Evolutionary conservation across 768 basidiomycete species (phyloP).

Genomic region (Naganishia randhawae): DNA sequence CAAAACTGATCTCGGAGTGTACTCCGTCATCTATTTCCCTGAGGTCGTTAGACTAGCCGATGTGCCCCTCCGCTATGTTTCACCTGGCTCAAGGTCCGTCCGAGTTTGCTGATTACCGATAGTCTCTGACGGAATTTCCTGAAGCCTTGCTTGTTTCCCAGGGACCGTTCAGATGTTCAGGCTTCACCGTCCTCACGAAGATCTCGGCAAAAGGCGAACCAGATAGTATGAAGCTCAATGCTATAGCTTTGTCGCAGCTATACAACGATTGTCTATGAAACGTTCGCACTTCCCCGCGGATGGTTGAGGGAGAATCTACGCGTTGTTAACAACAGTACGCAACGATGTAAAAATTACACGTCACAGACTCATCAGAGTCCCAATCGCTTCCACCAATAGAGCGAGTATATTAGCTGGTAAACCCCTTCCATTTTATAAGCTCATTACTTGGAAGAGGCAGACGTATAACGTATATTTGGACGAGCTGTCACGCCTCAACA

Average conservation of each 20-base stretch:
- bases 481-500: too few relatives aligned
- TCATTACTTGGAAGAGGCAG: too few relatives aligned
- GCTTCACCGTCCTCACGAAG: background rate
- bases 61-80: background rate
- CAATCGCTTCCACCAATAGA: too few relatives aligned
- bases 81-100: background rate
- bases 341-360: too few relatives aligned
- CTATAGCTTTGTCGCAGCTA: too few relatives aligned
- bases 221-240: background rate
- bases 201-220: background rate
- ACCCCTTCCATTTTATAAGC: too few relatives aligned
- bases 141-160: background rate
- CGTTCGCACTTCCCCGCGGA: background rate
- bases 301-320: constrained; percentile 6
- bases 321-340: background rate
- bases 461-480: too few relatives aligned
- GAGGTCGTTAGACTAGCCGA: background rate
- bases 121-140: background rate
- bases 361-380: too few relatives aligned
- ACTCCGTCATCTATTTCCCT: constrained; percentile 20
- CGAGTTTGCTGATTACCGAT: background rate
- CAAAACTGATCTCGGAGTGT: constrained; percentile 42
- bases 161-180: background rate
- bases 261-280: background rate
- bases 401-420: too few relatives aligned